phyloP scores from a whole-genome alignment of 2,329 filamentous ascomycete genomes.

The Trichocomaceae sp. region DNA sequence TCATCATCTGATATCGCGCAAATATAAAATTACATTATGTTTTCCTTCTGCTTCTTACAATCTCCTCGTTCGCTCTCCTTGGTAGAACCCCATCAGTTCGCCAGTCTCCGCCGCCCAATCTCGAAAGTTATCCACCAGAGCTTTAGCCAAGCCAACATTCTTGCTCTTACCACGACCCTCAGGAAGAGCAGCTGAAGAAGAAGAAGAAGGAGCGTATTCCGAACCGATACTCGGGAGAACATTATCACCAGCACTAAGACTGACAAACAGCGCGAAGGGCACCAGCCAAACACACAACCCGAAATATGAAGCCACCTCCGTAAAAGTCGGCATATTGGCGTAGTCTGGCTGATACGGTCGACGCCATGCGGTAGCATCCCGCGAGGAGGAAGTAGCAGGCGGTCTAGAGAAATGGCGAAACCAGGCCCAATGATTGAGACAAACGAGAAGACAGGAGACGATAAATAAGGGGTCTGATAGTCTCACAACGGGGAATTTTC shows the following conservation, averaged over 20 bases:
- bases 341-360: constrained; percentile 39
- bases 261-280: constrained; percentile 91
- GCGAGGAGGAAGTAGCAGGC: constrained; percentile 24
- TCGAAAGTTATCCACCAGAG: constrained; percentile 52
- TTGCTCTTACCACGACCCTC: constrained; percentile 35
- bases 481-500: constrained; percentile 69
- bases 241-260: constrained; percentile 87
- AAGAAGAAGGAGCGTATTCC: constrained; percentile 48
- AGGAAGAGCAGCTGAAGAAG: constrained; percentile 16
- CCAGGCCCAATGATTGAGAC: constrained; percentile 91
- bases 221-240: constrained; percentile 87
- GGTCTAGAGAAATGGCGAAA: constrained; percentile 83
- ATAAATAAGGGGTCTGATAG: constrained; percentile 82
- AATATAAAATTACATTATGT: not conserved
- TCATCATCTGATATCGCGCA: not conserved
- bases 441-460: constrained; percentile 73
- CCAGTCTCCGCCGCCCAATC: constrained; percentile 58
- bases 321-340: constrained; percentile 65
- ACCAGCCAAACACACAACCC: constrained; percentile 95
- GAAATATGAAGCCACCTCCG: constrained; percentile 92
- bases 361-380: constrained; percentile 27
- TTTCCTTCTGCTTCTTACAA: constrained; percentile 27
- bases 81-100: constrained; percentile 57
- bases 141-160: constrained; percentile 58
- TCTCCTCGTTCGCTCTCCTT: constrained; percentile 49